Evolutionary conservation across 768 basidiomycete species (phyloP), one percentile per base, ranked within the genome.

Genomic region (Agaricus sinodeliciosus): DNA sequence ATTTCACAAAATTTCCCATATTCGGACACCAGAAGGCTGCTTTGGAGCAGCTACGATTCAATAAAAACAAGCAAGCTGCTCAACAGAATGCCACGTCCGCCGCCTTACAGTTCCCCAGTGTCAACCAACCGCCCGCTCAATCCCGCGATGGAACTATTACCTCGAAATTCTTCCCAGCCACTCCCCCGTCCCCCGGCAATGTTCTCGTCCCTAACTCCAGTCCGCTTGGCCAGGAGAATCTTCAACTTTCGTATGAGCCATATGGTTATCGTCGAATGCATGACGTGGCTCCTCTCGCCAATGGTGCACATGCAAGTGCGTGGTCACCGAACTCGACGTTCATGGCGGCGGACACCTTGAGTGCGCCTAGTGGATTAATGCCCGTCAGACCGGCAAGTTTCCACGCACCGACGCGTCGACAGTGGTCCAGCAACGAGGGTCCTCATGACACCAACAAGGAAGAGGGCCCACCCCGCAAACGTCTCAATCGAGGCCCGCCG

Each of bases 161-260:
- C 66, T 81, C 84, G 52, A 81, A 79, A 55, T 87, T 81, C 77
- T 77, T 76, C 71, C 60, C 74, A 61, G 39, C 66, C 65, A 61
- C 74, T 55, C 59, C 81, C 7, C 69, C 77, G 9, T 64, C 77
- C 26, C 69, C 72, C 41, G 80, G 79, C 63, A 79, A 70, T 51
- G 68, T 90, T 47, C 81, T 90, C 49, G 87, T 88, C 19, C 88
- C 88, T 44, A 85, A 75, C 68, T 90, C 90, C 49, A 90, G 86
- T 57, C 86, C 87, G 28, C 62, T 76, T 34, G 59, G 60, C 36
- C 65, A 73, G 43, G 76, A 81, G 54, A 56, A 69, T 12, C 57
- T 61, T 13, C 60, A 71, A 54, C 71, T 65, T 22, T 58, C 72
- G 7, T 68, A 78, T 63, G 70, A 71, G 27, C 62, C 73, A 18